Evolutionary conservation across 805 yeast genomes (phyloP).

Genomic region (Candida michaelii): DNA sequence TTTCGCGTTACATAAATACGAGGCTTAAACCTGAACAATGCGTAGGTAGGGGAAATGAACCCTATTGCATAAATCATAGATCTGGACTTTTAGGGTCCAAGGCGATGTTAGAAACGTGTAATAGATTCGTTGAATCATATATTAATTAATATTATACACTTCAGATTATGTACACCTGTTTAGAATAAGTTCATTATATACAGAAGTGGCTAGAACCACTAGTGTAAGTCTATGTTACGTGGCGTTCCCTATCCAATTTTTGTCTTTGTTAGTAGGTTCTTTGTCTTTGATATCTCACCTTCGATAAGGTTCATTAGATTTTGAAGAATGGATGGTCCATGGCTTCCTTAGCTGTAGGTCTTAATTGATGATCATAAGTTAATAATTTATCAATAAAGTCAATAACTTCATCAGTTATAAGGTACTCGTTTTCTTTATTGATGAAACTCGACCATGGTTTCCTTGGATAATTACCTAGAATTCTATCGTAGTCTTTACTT

Average conservation of each 20-base stretch:
- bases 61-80: too few relatives aligned
- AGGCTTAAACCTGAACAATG: not conserved
- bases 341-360: constrained; percentile 87
- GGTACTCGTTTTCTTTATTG: constrained; percentile 51
- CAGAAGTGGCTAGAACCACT: too few relatives aligned
- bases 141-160: constrained; percentile 1
- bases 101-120: too few relatives aligned
- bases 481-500: constrained; percentile 74
- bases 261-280: too few relatives aligned
- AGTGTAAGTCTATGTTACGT: too few relatives aligned
- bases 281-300: too few relatives aligned
- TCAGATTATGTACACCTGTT: not conserved
- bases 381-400: constrained; percentile 73
- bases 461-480: constrained; percentile 60
- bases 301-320: too few relatives aligned
- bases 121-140: not conserved
- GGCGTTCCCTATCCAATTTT: too few relatives aligned
- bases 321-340: constrained; percentile 69
- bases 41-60: not conserved
- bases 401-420: constrained; percentile 54
- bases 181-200: too few relatives aligned
- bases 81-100: too few relatives aligned
- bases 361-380: constrained; percentile 81
- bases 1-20: constrained; percentile 5
- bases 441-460: constrained; percentile 67